These are phyloP conservation scores for Tylopilus vinaceipallidus DNA, from an alignment of 768 basidiomycete genomes.

Conservation along the genomic window DNA sequence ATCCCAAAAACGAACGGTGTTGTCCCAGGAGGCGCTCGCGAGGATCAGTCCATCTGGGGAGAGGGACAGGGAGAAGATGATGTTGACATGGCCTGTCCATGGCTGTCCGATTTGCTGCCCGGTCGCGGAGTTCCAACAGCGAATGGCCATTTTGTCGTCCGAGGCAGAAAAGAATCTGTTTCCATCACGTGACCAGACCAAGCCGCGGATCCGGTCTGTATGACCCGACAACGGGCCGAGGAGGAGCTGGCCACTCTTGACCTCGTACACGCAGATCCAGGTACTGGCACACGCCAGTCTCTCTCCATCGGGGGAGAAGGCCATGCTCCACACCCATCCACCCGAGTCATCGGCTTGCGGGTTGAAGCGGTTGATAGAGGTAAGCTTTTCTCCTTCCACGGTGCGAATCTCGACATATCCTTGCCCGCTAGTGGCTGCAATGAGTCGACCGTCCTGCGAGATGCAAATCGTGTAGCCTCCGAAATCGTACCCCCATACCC, in stretches of 20 bases:
- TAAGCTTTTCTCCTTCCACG: too few species aligned
- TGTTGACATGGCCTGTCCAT: not conserved
- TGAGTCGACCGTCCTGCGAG: too few species aligned
- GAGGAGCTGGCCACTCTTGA: not conserved
- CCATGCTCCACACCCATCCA: not conserved
- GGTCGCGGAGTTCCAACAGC: not conserved
- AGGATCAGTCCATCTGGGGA: not conserved
- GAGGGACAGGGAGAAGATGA: not conserved
- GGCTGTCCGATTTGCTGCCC: not conserved
- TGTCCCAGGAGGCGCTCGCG: not conserved
- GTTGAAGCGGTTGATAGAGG: too few species aligned
- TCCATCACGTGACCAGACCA: not conserved
- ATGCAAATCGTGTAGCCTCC: too few species aligned
- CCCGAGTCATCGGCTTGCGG: too few species aligned
- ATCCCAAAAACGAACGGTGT: not conserved
- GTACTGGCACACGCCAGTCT: not conserved
- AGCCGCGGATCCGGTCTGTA: not conserved
- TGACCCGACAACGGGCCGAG: not conserved
- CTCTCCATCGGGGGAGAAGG: not conserved
- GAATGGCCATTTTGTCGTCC: not conserved
- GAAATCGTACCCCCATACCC: too few species aligned
- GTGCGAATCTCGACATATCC: too few species aligned
- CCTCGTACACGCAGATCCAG: not conserved
- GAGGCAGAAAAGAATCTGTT: not conserved
- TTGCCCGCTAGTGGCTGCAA: too few species aligned